Evolutionary conservation across 2,329 filamentous ascomycete genomes (phyloP).

Genomic region (Aspergillus tanneri): DNA sequence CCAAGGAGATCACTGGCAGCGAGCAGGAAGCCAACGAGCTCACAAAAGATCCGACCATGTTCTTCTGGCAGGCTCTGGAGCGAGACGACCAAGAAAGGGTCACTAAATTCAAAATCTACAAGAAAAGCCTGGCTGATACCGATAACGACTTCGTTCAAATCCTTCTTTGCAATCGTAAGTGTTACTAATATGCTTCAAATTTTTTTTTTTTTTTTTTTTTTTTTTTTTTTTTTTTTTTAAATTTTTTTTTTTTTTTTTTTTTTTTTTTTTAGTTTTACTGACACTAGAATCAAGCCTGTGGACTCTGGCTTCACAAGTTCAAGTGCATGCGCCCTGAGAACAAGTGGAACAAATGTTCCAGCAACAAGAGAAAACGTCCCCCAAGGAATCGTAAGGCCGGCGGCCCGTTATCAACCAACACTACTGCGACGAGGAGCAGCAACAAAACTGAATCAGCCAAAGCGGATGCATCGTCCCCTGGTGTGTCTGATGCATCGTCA

Average conservation of each 20-base stretch:
- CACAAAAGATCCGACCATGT: conserved; percentile 69
- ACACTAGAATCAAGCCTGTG: conserved; percentile 63
- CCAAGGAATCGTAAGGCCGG: conserved; percentile 35
- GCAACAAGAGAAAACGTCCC: conserved; percentile 42
- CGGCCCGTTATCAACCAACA: conserved; percentile 35
- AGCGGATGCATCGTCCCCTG: conserved; percentile 41
- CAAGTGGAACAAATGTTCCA: conserved; percentile 70
- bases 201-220: background rate
- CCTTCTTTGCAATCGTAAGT: conserved; percentile 83
- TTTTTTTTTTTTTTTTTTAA: background rate
- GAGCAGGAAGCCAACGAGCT: conserved; percentile 70
- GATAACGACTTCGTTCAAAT: conserved; percentile 72
- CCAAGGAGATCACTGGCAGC: conserved; percentile 68
- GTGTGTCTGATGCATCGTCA: conserved; percentile 38
- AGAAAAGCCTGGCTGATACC: conserved; percentile 66
- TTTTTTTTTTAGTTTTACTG: conserved; percentile 8
- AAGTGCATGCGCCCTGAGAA: conserved; percentile 78
- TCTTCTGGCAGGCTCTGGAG: conserved; percentile 69
- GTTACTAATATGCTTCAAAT: background rate
- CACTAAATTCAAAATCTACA: conserved; percentile 68
- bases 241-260: background rate
- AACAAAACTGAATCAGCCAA: conserved; percentile 29
- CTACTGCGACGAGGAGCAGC: conserved; percentile 34
- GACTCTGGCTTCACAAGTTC: conserved; percentile 90
- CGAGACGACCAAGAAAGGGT: conserved; percentile 63